These are phyloP conservation scores for Butyriboletus loyo DNA, from an alignment of 768 basidiomycete genomes.

Conservation along the genomic window DNA sequence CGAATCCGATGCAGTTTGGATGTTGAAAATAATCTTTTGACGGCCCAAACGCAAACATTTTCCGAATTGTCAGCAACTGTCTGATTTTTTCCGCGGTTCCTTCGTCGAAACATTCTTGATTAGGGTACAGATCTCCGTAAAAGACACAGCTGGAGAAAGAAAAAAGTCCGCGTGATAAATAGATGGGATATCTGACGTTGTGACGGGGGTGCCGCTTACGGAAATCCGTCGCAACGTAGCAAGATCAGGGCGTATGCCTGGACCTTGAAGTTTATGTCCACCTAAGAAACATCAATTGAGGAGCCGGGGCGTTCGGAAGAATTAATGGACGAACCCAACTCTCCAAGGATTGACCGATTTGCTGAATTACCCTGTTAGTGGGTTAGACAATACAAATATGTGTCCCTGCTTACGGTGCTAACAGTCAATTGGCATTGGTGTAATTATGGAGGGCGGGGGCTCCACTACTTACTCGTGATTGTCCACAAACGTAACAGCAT, in stretches of 20 bases:
- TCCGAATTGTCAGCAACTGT: conserved; percentile 58
- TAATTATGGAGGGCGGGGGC: neutral
- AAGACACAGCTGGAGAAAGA: conserved; percentile 66
- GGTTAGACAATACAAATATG: neutral
- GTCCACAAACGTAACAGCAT: conserved; percentile 89
- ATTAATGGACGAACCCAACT: conserved; percentile 62
- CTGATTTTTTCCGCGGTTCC: conserved; percentile 48
- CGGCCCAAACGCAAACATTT: conserved; percentile 63
- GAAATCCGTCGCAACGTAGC: conserved; percentile 65
- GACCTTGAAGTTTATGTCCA: conserved; percentile 65
- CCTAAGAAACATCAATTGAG: conserved; percentile 39
- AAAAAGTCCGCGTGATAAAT: neutral
- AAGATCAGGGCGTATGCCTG: conserved; percentile 83
- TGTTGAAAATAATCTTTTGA: conserved; percentile 57
- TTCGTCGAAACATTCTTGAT: conserved; percentile 62
- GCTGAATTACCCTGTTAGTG: conserved; percentile 31
- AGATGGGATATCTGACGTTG: neutral
- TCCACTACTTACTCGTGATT: conserved; percentile 72
- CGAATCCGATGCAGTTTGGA: conserved; percentile 72
- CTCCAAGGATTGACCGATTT: conserved; percentile 72
- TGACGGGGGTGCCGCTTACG: conserved; percentile 46
- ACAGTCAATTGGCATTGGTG: neutral
- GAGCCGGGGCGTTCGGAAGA: neutral
- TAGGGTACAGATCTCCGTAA: conserved; percentile 79
- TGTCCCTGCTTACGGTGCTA: conserved; percentile 60